These are phyloP conservation scores for Monascus purpureus DNA, from an alignment of 495 filamentous ascomycete species.

Conservation along the genomic window DNA sequence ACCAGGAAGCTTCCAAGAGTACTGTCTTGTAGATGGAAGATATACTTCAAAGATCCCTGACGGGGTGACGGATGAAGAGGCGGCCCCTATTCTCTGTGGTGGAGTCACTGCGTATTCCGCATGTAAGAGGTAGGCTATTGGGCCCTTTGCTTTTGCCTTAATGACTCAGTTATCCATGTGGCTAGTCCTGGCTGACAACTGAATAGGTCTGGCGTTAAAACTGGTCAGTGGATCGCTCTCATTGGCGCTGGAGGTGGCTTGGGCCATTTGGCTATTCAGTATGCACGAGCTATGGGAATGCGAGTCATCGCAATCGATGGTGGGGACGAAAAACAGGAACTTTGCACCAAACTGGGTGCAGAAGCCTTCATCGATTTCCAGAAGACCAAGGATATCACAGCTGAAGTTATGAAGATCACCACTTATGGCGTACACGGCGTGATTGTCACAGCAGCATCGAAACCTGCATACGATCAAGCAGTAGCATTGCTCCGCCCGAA, in stretches of 20 bases:
- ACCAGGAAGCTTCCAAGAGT: conserved; percentile 72
- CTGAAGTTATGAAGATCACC: conserved; percentile 52
- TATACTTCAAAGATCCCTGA: conserved; percentile 63
- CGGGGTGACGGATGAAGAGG: conserved; percentile 48
- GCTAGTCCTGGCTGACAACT: too few relatives aligned
- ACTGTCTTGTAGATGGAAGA: conserved; percentile 61
- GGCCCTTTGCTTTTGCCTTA: too few relatives aligned
- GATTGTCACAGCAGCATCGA: conserved; percentile 55
- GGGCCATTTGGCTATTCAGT: conserved; percentile 62
- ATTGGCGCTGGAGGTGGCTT: conserved; percentile 73
- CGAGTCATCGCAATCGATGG: conserved; percentile 58
- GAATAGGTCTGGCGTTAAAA: conserved; percentile 55
- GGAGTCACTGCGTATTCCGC: conserved; percentile 81
- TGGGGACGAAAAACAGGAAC: conserved; percentile 55
- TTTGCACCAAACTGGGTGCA: conserved; percentile 49
- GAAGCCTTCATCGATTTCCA: conserved; percentile 52
- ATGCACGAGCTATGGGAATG: conserved; percentile 71
- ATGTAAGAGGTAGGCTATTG: too few relatives aligned
- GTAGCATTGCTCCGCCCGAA: conserved; percentile 57
- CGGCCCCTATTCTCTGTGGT: conserved; percentile 63
- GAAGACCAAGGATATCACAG: conserved; percentile 46
- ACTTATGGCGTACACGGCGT: conserved; percentile 60
- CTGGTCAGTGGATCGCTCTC: conserved; percentile 62
- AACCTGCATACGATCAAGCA: conserved; percentile 75
- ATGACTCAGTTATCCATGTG: too few relatives aligned